phyloP scores from a whole-genome alignment of 2,329 filamentous ascomycete species.

The Cordyceps farinosa region DNA sequence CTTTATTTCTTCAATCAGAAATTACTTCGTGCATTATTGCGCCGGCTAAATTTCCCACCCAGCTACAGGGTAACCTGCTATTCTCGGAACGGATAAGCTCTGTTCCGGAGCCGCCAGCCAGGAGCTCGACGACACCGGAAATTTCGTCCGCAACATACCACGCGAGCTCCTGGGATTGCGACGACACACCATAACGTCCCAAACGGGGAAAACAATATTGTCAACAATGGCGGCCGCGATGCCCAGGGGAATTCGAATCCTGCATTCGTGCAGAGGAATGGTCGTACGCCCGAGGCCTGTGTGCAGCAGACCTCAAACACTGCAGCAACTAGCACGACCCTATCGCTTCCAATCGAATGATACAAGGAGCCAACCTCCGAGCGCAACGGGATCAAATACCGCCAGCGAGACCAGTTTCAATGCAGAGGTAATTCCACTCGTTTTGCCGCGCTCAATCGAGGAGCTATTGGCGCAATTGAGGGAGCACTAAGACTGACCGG shows the following conservation, averaged over 20 bases:
- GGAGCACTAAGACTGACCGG: constrained; percentile 20
- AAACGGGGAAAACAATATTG: neutral
- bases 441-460: neutral
- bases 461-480: neutral
- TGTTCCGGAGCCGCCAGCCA: neutral
- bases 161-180: constrained; percentile 1
- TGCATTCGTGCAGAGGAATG: constrained; percentile 30
- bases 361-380: constrained; percentile 27
- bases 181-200: neutral
- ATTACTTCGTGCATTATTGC: neutral
- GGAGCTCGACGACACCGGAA: constrained; percentile 10
- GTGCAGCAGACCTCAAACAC: neutral
- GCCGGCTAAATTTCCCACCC: neutral
- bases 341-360: constrained; percentile 33
- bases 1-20: neutral
- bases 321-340: neutral
- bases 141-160: constrained; percentile 5
- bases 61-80: neutral
- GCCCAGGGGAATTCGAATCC: constrained; percentile 9
- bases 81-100: constrained; percentile 14
- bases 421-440: neutral
- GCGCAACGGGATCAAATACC: constrained; percentile 22
- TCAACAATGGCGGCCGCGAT: constrained; percentile 12
- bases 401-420: neutral
- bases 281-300: constrained; percentile 15